phyloP scores from a whole-genome alignment of 768 basidiomycete species.

The Hericium coralloides region DNA sequence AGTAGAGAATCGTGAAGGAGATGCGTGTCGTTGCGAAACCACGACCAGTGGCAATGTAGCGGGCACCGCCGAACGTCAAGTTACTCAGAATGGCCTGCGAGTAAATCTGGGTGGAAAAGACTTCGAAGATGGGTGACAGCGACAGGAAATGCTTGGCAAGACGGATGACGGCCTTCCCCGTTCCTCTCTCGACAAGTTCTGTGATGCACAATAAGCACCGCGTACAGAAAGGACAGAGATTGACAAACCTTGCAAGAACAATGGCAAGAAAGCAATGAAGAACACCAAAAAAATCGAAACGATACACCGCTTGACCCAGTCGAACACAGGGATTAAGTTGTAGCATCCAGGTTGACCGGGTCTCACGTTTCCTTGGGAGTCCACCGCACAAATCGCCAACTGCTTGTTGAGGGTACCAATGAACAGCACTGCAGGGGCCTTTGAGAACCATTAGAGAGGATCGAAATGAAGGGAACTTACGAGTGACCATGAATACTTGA shows the following conservation, averaged over 20 bases:
- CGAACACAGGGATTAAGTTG: slow-evolving; percentile 92
- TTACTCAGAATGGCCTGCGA: slow-evolving; percentile 96
- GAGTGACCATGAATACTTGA: slow-evolving; percentile 92
- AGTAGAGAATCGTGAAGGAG: slow-evolving; percentile 94
- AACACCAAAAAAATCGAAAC: slow-evolving; percentile 98
- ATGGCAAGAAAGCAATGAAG: slow-evolving; percentile 92
- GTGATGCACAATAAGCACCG: not conserved
- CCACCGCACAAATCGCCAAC: slow-evolving; percentile 79
- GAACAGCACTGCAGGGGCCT: slow-evolving; percentile 57
- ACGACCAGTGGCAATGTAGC: slow-evolving; percentile 98
- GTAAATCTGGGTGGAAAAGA: slow-evolving; percentile 98
- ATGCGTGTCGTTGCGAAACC: slow-evolving; percentile 97
- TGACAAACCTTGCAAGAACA: slow-evolving; percentile 85
- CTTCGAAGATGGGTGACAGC: slow-evolving; percentile 94
- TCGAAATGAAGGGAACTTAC: slow-evolving; percentile 38
- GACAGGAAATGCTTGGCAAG: slow-evolving; percentile 96
- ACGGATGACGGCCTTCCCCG: slow-evolving; percentile 89
- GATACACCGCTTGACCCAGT: slow-evolving; percentile 97
- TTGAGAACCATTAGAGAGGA: not conserved
- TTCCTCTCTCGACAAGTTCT: slow-evolving; percentile 96
- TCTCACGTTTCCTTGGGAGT: slow-evolving; percentile 70
- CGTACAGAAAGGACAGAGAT: not conserved
- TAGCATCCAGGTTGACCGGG: slow-evolving; percentile 90
- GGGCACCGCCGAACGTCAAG: slow-evolving; percentile 94
- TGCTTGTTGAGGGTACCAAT: slow-evolving; percentile 96